Conservation (phyloP, 306 rosid species). For the Cicer chorassanicum region DNA sequence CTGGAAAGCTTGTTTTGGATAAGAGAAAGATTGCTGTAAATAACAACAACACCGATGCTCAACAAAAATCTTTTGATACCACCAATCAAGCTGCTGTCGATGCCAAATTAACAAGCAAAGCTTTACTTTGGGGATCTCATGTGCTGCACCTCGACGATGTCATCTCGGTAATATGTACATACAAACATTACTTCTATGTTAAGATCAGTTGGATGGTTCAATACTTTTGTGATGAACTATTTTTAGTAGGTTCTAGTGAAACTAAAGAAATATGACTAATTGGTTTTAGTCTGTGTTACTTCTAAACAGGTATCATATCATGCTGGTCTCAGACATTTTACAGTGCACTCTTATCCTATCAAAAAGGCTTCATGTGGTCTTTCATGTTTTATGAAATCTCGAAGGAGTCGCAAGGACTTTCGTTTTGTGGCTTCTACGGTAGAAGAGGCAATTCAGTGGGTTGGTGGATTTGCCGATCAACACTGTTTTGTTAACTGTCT, state of each 20-base stretch:
- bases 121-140: constrained; percentile 83
- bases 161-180: constrained; percentile 69
- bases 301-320: constrained; percentile 87
- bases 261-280: constrained; percentile 34
- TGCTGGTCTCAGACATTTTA: constrained; percentile 93
- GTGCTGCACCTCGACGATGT: constrained; percentile 78
- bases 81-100: constrained; percentile 61
- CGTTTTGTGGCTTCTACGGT: constrained; percentile 79
- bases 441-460: constrained; percentile 97
- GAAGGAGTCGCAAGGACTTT: constrained; percentile 75
- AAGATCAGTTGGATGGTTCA: constrained; percentile 42
- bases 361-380: constrained; percentile 77
- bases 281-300: constrained; percentile 43
- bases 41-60: constrained; percentile 51
- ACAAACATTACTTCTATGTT: constrained; percentile 44
- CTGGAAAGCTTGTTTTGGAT: constrained; percentile 85
- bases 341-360: constrained; percentile 84
- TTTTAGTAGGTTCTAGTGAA: constrained; percentile 41
- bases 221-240: constrained; percentile 31
- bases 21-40: constrained; percentile 56
- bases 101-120: constrained; percentile 91
- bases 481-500: constrained; percentile 89
- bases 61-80: constrained; percentile 53
- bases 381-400: constrained; percentile 75
- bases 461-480: constrained; percentile 97